phyloP scores from a whole-genome alignment of 768 basidiomycete species.

The Arthromyces matolae region DNA sequence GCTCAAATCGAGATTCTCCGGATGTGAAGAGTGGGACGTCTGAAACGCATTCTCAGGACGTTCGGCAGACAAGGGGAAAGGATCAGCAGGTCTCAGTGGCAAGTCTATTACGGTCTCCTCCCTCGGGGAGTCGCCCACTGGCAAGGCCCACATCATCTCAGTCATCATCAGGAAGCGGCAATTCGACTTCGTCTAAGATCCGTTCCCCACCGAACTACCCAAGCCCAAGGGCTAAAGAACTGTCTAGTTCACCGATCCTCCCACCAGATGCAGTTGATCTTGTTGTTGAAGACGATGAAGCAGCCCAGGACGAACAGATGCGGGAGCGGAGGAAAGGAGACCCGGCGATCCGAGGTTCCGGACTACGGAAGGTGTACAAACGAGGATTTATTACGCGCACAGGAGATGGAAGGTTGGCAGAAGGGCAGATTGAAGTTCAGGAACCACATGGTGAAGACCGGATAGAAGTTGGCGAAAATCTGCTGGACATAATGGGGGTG shows the following conservation, averaged over 20 bases:
- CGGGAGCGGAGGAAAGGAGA: constrained; percentile 61
- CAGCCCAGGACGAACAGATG: constrained; percentile 48
- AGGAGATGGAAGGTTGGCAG: constrained; percentile 27
- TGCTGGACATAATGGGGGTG: constrained; percentile 30
- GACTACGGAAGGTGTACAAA: constrained; percentile 50
- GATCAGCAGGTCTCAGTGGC: constrained; percentile 12
- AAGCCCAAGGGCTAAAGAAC: constrained; percentile 23
- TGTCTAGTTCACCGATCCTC: constrained; percentile 26
- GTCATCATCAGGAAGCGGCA: constrained; percentile 26
- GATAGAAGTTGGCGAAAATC: constrained; percentile 40
- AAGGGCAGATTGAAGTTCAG: constrained; percentile 41
- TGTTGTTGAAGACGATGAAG: constrained; percentile 65
- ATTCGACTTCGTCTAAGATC: constrained; percentile 19
- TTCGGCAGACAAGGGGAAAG: too few species aligned
- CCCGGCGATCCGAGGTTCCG: constrained; percentile 42
- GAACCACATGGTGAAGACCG: constrained; percentile 24
- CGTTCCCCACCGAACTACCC: constrained; percentile 31
- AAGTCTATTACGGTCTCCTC: constrained; percentile 22
- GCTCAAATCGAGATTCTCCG: too few species aligned
- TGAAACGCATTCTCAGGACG: too few species aligned
- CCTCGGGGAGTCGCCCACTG: constrained; percentile 8
- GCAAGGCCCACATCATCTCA: constrained; percentile 18
- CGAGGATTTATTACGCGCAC: constrained; percentile 41
- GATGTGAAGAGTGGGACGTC: too few species aligned
- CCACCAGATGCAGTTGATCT: constrained; percentile 86